These are phyloP conservation scores for Trypanosoma conorhini DNA, from an alignment of 208 protist species.

Conservation along the genomic window DNA sequence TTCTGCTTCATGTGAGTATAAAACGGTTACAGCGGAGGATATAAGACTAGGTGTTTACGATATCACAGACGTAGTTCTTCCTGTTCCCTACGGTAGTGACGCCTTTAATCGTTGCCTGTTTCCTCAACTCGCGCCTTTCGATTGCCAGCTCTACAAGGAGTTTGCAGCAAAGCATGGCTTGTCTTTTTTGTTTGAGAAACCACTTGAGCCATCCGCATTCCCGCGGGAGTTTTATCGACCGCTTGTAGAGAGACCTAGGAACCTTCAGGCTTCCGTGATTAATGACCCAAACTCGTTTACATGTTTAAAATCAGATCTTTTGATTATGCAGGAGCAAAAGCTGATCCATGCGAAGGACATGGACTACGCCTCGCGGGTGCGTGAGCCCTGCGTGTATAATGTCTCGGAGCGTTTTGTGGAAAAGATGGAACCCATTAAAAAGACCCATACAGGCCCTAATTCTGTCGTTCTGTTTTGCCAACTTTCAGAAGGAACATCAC, in stretches of 20 bases:
- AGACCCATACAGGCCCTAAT: conserved; percentile 17
- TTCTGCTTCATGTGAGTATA: conserved; percentile 7
- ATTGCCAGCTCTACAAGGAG: conserved; percentile 25
- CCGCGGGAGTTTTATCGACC: conserved; percentile 39
- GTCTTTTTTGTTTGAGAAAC: conserved; percentile 37
- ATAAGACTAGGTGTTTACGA: conserved; percentile 32
- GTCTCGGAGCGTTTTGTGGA: conserved; percentile 76
- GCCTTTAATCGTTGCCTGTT: conserved; percentile 25
- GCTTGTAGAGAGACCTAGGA: conserved; percentile 46
- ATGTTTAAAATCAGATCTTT: conserved; percentile 72
- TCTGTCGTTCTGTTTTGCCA: conserved; percentile 59
- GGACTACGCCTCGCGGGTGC: conserved; percentile 49
- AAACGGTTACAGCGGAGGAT: conserved; percentile 32
- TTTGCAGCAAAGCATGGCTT: conserved; percentile 46
- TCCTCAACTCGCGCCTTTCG: conserved; percentile 25
- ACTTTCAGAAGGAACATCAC: conserved; percentile 50
- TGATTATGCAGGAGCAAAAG: conserved; percentile 70
- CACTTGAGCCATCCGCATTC: neutral
- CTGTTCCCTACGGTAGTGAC: conserved; percentile 45
- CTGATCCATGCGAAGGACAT: conserved; percentile 37
- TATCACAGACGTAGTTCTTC: conserved; percentile 79
- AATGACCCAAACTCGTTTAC: conserved; percentile 72
- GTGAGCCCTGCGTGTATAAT: conserved; percentile 81
- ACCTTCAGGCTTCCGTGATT: conserved; percentile 52
- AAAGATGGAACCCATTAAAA: conserved; percentile 45